phyloP scores from a whole-genome alignment of 805 yeast species.

The Hanseniaspora valbyensis region DNA sequence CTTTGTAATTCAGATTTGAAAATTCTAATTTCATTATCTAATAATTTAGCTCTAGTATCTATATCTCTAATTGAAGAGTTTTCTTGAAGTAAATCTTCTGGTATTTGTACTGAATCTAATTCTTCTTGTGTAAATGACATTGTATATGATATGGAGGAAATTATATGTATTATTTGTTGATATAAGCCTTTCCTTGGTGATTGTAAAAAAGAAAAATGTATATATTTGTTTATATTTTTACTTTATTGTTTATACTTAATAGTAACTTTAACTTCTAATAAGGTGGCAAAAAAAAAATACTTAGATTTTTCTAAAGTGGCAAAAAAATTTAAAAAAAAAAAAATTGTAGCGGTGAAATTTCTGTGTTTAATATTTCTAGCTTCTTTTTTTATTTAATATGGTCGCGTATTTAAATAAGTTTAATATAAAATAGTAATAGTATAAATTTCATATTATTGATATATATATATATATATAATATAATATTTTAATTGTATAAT shows the following conservation, averaged over 20 bases:
- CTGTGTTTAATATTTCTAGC: too few relatives aligned
- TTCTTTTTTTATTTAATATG: too few relatives aligned
- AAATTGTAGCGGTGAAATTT: too few relatives aligned
- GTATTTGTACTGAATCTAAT: slow-evolving; percentile 65
- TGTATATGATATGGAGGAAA: too few relatives aligned
- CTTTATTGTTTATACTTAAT: background rate
- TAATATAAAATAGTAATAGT: too few relatives aligned
- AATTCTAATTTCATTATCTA: slow-evolving; percentile 91
- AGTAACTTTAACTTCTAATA: background rate
- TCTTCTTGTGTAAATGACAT: slow-evolving; percentile 38
- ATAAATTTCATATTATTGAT: too few relatives aligned
- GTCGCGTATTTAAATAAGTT: too few relatives aligned
- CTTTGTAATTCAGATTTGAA: slow-evolving; percentile 87
- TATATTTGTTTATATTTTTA: too few relatives aligned
- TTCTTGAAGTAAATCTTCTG: slow-evolving; percentile 23
- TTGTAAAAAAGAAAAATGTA: too few relatives aligned
- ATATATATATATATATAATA: too few relatives aligned
- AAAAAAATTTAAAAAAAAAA: background rate
- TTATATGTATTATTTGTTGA: background rate
- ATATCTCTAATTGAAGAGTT: slow-evolving; percentile 71
- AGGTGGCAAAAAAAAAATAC: slow-evolving; percentile 7
- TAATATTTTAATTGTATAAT: too few relatives aligned
- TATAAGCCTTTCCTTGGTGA: too few relatives aligned
- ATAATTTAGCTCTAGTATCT: slow-evolving; percentile 68
- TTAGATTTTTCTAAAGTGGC: background rate